These are phyloP conservation scores for Ceratobasidium sp. DNA, from an alignment of 1,284 basidiomycete genomes.

Conservation along the genomic window DNA sequence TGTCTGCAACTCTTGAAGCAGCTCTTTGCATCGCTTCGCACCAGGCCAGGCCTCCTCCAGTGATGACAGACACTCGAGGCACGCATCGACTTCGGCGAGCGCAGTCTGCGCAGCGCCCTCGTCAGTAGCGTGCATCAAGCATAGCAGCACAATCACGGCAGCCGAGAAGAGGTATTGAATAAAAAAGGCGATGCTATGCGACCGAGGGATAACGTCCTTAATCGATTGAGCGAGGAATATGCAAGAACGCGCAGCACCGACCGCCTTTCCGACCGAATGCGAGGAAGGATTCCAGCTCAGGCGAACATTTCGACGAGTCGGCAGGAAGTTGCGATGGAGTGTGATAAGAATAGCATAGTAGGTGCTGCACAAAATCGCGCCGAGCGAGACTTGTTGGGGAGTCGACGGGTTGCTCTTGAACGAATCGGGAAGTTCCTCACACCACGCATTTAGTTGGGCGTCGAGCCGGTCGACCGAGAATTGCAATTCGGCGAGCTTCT, in stretches of 20 bases:
- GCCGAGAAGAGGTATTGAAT: slow-evolving; percentile 92
- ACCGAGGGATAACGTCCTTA: slow-evolving; percentile 83
- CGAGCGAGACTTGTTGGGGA: slow-evolving; percentile 81
- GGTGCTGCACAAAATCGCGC: slow-evolving; percentile 74
- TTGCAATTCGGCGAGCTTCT: slow-evolving; percentile 76
- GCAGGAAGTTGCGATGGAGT: slow-evolving; percentile 86
- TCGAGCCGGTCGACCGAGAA: slow-evolving; percentile 80
- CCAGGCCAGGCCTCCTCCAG: slow-evolving; percentile 92
- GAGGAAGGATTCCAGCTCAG: slow-evolving; percentile 52
- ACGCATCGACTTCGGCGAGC: slow-evolving; percentile 83
- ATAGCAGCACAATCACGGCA: slow-evolving; percentile 85
- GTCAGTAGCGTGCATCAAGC: slow-evolving; percentile 85
- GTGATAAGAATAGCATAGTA: slow-evolving; percentile 90
- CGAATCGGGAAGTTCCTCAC: slow-evolving; percentile 73
- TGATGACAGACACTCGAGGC: slow-evolving; percentile 74
- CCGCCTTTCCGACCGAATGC: slow-evolving; percentile 75
- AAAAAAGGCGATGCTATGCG: slow-evolving; percentile 90
- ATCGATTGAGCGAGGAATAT: slow-evolving; percentile 87
- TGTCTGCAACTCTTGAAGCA: slow-evolving; percentile 54
- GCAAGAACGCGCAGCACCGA: slow-evolving; percentile 79
- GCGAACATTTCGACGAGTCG: slow-evolving; percentile 63
- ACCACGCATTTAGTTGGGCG: slow-evolving; percentile 79
- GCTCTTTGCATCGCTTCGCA: slow-evolving; percentile 78
- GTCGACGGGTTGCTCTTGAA: slow-evolving; percentile 78
- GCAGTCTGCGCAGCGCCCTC: slow-evolving; percentile 72